These are phyloP conservation scores for Yamadazyma takamatsuzukensis DNA, from an alignment of 805 yeast species.

Conservation along the genomic window DNA sequence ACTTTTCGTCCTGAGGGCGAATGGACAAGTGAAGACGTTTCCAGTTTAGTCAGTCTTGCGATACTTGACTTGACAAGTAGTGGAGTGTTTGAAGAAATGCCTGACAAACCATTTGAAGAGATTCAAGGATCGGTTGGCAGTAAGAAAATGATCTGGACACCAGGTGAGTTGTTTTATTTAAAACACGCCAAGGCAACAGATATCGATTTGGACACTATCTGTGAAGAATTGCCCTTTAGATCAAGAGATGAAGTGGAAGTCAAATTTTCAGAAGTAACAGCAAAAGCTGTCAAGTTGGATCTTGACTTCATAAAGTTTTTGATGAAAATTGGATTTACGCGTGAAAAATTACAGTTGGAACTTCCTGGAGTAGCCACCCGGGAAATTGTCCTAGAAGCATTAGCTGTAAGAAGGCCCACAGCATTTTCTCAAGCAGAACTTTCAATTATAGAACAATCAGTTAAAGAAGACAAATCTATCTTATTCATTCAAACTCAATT, in stretches of 20 bases:
- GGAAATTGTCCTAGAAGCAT: slow-evolving; percentile 20
- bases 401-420: too few relatives aligned
- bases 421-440: too few relatives aligned
- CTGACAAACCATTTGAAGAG: slow-evolving; percentile 11
- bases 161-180: slow-evolving; percentile 4
- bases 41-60: slow-evolving; percentile 7
- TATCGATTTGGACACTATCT: slow-evolving; percentile 1
- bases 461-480: slow-evolving; percentile 13
- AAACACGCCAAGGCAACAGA: slow-evolving; percentile 6
- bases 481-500: slow-evolving; percentile 18
- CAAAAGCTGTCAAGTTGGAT: slow-evolving; percentile 5
- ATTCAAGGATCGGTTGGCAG: slow-evolving; percentile 1
- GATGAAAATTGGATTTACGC: slow-evolving; percentile 6
- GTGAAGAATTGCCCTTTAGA: slow-evolving; percentile 12
- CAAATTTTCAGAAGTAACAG: slow-evolving; percentile 1
- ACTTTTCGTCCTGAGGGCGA: too few relatives aligned
- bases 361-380: slow-evolving; percentile 13
- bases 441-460: slow-evolving; percentile 6
- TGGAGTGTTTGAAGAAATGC: slow-evolving; percentile 12
- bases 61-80: slow-evolving; percentile 11
- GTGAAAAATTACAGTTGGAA: slow-evolving; percentile 6
- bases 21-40: slow-evolving; percentile 10
- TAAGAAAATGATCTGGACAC: slow-evolving; percentile 1
- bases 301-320: slow-evolving; percentile 7
- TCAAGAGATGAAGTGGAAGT: slow-evolving; percentile 2